Evolutionary conservation across 2,329 filamentous ascomycete genomes (phyloP), one percentile per base, ranked within the genome.

Genomic region (Aspergillus ochraceoroseus): DNA sequence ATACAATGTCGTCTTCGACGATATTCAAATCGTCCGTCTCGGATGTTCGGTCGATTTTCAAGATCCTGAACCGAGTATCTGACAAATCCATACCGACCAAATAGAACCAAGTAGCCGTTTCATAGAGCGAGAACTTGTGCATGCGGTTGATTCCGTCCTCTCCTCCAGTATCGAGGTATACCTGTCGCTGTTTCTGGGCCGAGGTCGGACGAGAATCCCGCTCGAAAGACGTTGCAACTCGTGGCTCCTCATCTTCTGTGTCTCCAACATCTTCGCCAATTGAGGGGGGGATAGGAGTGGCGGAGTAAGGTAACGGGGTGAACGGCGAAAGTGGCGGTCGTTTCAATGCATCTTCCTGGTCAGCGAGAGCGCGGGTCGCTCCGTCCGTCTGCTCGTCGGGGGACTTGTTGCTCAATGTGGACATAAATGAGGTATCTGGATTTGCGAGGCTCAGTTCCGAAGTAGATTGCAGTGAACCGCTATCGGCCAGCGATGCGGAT

Each of bases 101-200:
- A 63, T 95, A 98, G 65, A 92, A 98, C 37, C 87, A 79, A 40
- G 83, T 87, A 8, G 87, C 85, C 2, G 92, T 98, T 70, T 98
- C 92, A 65, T 98, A 96, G 14, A 98, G 70, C n/a, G 86, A 92
- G 65, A 95, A 96, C 58, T 92, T 94, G 71, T 95, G 88, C 87
- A 98, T 95, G 40, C 71, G 72, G 43, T 68, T 71, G 30, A 75
- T 65, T 2, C 70, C 70, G 38, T 74, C 67, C 41, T 71, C 68
- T 7, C 63, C 60, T 8, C 63, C 61, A 7, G 58, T 60, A 33
- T 59, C 58, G 12, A 65, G 58, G 31, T 59, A 44, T 3, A 58
- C 59, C 4, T 58, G 60, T 29, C 61, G 61, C 28, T 62, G 63
- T 36, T 64, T 65, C 38, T 66, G 66, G 2, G 63, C 54, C 2